phyloP scores from a whole-genome alignment of 2,329 filamentous ascomycete genomes.

The Aspergillus awamori region DNA sequence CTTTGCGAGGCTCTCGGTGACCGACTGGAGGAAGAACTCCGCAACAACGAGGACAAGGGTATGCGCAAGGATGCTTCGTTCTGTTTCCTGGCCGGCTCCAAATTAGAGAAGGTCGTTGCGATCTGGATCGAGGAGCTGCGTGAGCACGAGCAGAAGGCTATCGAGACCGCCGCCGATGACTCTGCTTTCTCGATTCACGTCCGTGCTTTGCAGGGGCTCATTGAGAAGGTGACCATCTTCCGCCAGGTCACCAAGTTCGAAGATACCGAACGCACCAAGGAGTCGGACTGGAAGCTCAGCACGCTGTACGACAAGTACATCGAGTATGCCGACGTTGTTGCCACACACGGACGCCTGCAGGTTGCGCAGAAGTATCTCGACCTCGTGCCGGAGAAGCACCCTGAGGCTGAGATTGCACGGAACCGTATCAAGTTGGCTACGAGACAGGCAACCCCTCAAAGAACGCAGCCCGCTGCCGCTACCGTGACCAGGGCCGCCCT shows the following conservation, averaged over 20 bases:
- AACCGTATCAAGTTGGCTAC: constrained; percentile 84
- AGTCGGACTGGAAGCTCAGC: constrained; percentile 84
- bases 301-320: constrained; percentile 91
- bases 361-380: constrained; percentile 90
- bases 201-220: constrained; percentile 83
- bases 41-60: constrained; percentile 56
- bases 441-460: constrained; percentile 58
- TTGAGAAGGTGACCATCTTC: constrained; percentile 98
- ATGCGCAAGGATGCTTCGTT: constrained; percentile 87
- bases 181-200: constrained; percentile 92
- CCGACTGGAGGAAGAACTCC: constrained; percentile 72
- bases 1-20: constrained; percentile 95
- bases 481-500: constrained; percentile 44
- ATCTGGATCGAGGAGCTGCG: constrained; percentile 93
- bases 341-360: constrained; percentile 81
- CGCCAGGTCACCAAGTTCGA: constrained; percentile 89
- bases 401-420: constrained; percentile 82
- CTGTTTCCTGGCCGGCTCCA: constrained; percentile 93
- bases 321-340: constrained; percentile 94
- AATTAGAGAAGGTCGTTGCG: constrained; percentile 92
- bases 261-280: constrained; percentile 71
- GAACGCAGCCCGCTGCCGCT: constrained; percentile 45
- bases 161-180: constrained; percentile 70
- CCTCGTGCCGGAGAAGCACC: constrained; percentile 79
- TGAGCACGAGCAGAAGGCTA: constrained; percentile 75